Evolutionary conservation across 2,329 filamentous ascomycete genomes (phyloP), one percentile per base, ranked within the genome.

Genomic region (Penicillium sp.): DNA sequence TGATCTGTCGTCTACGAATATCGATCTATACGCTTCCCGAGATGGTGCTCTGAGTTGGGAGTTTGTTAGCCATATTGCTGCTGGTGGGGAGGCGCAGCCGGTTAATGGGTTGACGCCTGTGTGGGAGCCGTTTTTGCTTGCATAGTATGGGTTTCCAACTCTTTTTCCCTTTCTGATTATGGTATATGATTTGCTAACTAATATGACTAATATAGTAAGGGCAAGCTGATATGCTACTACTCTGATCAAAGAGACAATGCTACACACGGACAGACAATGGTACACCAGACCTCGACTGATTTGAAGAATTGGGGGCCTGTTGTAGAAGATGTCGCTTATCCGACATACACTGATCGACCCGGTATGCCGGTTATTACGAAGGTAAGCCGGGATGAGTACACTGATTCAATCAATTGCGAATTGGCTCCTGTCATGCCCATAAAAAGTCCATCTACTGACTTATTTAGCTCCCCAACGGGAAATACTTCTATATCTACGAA

Each of bases 51-150:
- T 68, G 29, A 83, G 78, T 1, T 89, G 85, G 86, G 70, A 79
- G 25, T 88, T 87, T 56, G 78, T 87, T 44, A 83, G 80, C 50
- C 77, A 82, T 56, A 79, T 88, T 37, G 84, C 84, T 0, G 70
- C 73, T 1, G 86, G 85, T 29, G 83, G 83, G n/a, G 75, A 75
- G 39, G 83, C 84, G 2, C 60, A 72, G 0, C 79, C 84, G 3
- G 77, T 80, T 60, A 86, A 88, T 60, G 84, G 82, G 1, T 65
- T 82, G 31, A 85, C 82, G 0, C 83, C 84, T 0, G 81, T 89
- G 16, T 89, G 86, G 86, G 86, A 89, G 65, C 86, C 86, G 0
- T 87, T 85, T 65, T 68, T 88, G 35, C 62, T 81, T 48, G 72
- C 77, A 37, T 77, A 83, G 61, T 65, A 57, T 37, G 63, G n/a